Evolutionary conservation across 2,329 filamentous ascomycete species (phyloP), one percentile per base, ranked within the genome.

Genomic region (Polytolypa hystricis): DNA sequence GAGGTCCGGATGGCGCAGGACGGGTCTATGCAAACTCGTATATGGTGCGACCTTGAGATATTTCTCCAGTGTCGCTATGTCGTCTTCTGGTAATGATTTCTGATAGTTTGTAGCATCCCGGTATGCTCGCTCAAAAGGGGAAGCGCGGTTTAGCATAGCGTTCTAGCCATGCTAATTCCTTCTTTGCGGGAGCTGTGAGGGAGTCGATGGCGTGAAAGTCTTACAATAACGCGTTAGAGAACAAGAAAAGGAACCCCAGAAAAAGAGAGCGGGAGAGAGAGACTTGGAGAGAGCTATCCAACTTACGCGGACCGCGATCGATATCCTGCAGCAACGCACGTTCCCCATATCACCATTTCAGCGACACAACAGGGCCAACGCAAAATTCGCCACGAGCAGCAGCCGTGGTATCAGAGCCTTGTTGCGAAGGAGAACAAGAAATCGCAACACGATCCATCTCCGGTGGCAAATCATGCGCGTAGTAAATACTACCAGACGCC

Each of bases 21-120:
- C 37, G 15, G 38, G 34, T 14, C 3, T 10, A n/a, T 45, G 62
- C 56, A 57, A 55, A 7, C 20, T 29, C 20, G 39, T 17, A 27
- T 41, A 33, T 5, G 17, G 23, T 1, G 35, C 35, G 23, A 43
- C 23, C 15, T 36, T 26, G 4, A 43, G 11, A 17, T 41, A 43
- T 10, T 43, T 18, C 14, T 4, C 4, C 3, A 12, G 18, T 31
- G 26, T 12, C n/a, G 17, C 12, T 12, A 28, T 12, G 2, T 42
- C 30, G 11, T 42, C 33, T 16, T 30, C n/a, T 21, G 40, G 42
- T n/a, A 26, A 30, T 10, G 14, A 19, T 17, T 19, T 26, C 32
- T 29, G 23, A n/a, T 27, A 14, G 30, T 20, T 34, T 17, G 19
- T 40, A 18, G 16, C 29, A 25, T 23, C 33, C 30, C 23, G 28